Percentiles rank a stretch among this genome's conserved stretches.
Conservation (phyloP, 2,329 filamentous ascomycete species). For the Rosellinia necatrix region DNA sequence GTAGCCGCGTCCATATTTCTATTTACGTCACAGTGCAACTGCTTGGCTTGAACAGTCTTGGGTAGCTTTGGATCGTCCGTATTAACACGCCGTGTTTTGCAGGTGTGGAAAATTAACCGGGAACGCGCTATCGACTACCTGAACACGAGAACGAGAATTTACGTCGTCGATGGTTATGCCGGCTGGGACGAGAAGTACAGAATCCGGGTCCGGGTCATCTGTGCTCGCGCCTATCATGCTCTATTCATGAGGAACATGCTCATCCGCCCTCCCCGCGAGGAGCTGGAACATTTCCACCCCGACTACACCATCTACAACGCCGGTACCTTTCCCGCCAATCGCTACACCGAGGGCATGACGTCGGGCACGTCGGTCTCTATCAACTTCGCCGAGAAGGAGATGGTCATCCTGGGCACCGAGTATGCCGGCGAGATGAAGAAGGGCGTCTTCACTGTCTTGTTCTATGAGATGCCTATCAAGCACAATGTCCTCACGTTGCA, state of each 20-base stretch:
- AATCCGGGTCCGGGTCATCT: conserved; percentile 96
- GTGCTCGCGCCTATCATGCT: conserved; percentile 98
- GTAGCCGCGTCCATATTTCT: conserved; percentile 7
- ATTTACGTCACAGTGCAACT: conserved; percentile 17
- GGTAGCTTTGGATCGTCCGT: neutral
- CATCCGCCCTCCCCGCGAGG: conserved; percentile 87
- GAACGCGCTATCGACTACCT: conserved; percentile 99
- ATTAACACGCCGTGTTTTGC: conserved; percentile 19
- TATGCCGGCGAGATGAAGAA: conserved; percentile 98
- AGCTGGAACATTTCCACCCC: conserved; percentile 96
- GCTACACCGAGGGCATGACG: conserved; percentile 98
- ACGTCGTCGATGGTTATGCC: conserved; percentile 95
- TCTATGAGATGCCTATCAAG: conserved; percentile 99
- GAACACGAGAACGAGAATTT: conserved; percentile 98
- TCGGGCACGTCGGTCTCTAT: conserved; percentile 96
- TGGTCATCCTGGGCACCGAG: conserved; percentile 99
- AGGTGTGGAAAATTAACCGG: conserved; percentile 99
- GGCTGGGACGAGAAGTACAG: conserved; percentile 99
- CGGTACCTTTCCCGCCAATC: conserved; percentile 96
- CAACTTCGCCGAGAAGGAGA: conserved; percentile 99
- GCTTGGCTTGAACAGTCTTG: neutral
- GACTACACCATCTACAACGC: conserved; percentile 99
- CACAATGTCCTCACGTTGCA: conserved; percentile 98
- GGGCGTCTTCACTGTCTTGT: conserved; percentile 97
- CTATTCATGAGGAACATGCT: conserved; percentile 99